Evolutionary conservation across 1,284 basidiomycete genomes (phyloP).

Genomic region (Trametes sp.): DNA sequence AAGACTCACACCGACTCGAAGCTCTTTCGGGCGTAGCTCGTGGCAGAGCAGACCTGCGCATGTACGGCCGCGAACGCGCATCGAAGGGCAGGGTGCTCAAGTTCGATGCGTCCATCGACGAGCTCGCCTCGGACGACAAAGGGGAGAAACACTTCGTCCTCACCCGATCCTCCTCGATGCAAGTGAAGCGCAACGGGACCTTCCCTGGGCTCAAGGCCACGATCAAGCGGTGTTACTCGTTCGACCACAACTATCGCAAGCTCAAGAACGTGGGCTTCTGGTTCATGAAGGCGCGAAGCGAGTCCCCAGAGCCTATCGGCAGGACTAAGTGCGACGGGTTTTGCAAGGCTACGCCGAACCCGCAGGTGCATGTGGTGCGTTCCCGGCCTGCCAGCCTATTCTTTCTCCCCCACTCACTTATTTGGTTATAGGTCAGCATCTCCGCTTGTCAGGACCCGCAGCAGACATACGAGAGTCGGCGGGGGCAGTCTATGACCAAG

Average conservation of each 20-base stretch:
- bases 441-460: constrained; percentile 18
- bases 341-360: background rate
- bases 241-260: background rate
- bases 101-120: constrained; percentile 12
- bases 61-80: background rate
- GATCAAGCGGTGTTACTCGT: constrained; percentile 3
- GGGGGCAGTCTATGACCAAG: constrained; percentile 22
- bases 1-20: background rate
- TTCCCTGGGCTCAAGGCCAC: background rate
- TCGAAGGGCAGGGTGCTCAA: constrained; percentile 7
- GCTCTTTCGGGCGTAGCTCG: background rate
- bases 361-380: constrained; percentile 6
- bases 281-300: background rate
- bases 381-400: too few species aligned
- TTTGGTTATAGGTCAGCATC: constrained; percentile 21
- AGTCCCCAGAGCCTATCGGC: constrained; percentile 12
- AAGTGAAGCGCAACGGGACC: background rate
- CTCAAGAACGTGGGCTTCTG: background rate
- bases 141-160: background rate
- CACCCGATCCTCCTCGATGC: background rate
- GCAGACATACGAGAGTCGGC: constrained; percentile 12
- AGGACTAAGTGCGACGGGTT: constrained; percentile 9
- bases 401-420: too few species aligned
- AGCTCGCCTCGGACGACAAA: background rate
- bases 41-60: background rate